A percentile compares a stretch with the other conserved stretches of the same genome.
These are phyloP conservation scores for Exophiala alcalophila DNA, from an alignment of 2,329 filamentous ascomycete species.

Conservation along the genomic window DNA sequence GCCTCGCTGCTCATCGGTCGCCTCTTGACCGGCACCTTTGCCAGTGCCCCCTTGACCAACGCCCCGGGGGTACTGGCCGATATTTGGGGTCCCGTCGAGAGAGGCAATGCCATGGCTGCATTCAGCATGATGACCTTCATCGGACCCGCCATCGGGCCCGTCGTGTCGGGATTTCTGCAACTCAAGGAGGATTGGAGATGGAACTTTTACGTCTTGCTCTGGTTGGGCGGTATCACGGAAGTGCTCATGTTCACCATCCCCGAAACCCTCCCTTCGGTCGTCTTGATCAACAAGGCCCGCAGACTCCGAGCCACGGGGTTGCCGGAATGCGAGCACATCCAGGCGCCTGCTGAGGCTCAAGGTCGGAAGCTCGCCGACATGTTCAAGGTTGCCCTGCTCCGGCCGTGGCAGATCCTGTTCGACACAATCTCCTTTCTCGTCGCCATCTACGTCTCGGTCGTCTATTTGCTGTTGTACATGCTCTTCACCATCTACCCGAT, in stretches of 20 bases:
- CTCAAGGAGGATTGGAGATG: conserved; percentile 50
- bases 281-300: conserved; percentile 54
- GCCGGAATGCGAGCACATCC: conserved; percentile 52
- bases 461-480: conserved; percentile 56
- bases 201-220: conserved; percentile 46
- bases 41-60: conserved; percentile 47
- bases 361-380: conserved; percentile 45
- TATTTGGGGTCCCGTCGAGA: conserved; percentile 52
- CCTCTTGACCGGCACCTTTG: conserved; percentile 56
- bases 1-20: conserved; percentile 53
- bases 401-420: conserved; percentile 49
- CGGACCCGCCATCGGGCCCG: conserved; percentile 53
- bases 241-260: conserved; percentile 57
- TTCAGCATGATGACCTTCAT: conserved; percentile 56
- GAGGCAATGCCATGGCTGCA: conserved; percentile 54
- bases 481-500: conserved; percentile 58
- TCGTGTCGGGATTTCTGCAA: conserved; percentile 57
- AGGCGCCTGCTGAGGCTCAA: conserved; percentile 49
- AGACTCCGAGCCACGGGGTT: conserved; percentile 51
- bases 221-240: conserved; percentile 37
- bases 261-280: conserved; percentile 53
- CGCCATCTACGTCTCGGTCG: conserved; percentile 47
- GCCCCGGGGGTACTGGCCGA: conserved; percentile 53
- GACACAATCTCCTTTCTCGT: conserved; percentile 53
- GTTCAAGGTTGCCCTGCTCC: conserved; percentile 51